Evolutionary conservation across 2,329 filamentous ascomycete species (phyloP), one percentile per base, ranked within the genome.

Genomic region (Cordyceps cicadae): DNA sequence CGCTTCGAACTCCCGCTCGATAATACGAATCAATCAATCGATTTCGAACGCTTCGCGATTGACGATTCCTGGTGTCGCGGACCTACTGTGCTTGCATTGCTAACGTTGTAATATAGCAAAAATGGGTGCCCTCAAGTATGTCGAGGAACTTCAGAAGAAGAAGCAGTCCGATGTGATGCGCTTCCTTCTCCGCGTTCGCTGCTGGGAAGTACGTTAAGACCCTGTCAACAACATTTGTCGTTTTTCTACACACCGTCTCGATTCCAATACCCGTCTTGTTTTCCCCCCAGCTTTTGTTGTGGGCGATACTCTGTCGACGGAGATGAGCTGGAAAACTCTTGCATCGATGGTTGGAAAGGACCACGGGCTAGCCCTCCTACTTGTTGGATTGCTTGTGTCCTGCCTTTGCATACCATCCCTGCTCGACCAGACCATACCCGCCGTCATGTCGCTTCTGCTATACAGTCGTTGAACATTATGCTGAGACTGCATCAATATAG

Each of bases 401-500:
- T 6, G 2, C 21, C 19, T 46, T 41, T 52, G 24, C 34, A 24
- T 12, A 6, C 24, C 5, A 2, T 54, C 41, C 17, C 1, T 50
- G 57, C 49, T 32, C 26, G 54, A 54, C 17, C 24, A 54, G 29
- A 39, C 3, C 34, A 29, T 43, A 24, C 17, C 45, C 43, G 55
- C 3, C 51, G 54, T 53, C 50, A 46, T n/a, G 46, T 43, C 50
- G 54, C 51, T 64, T 59, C 72, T 90, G 88, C 87, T 90, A 91
- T 92, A 91, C 90, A 96, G 91, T 96, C 91, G 91, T 96, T 97
- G 92, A 97, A 95, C 91, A 84, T 92, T 88, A 63, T 84, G 91
- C 93, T 97, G 92, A 97, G 92, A 97, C 91, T 97, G 89, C 91
- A 94, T 94, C 82, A 94, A 93, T 92, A 93, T 94, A 97, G 93